These are phyloP conservation scores for Sugiyamaella pinicola DNA, from an alignment of 1,139 yeast species.

Conservation along the genomic window DNA sequence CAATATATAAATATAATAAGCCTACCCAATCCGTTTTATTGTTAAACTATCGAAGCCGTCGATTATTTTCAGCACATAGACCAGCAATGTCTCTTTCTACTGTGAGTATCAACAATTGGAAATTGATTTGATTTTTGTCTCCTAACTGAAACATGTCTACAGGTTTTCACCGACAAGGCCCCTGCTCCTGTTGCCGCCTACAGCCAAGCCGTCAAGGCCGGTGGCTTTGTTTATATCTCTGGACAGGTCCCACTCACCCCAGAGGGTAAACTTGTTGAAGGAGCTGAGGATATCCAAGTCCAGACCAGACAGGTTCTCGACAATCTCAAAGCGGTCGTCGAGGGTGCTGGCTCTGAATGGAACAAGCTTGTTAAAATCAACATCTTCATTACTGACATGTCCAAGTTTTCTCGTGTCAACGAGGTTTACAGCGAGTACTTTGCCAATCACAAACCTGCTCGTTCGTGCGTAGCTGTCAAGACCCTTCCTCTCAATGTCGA, in stretches of 20 bases:
- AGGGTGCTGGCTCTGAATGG: conserved; percentile 80
- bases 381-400: conserved; percentile 86
- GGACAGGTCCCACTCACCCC: conserved; percentile 94
- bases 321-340: conserved; percentile 73
- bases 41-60: neutral
- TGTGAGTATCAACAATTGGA: conserved; percentile 3
- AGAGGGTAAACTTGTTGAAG: conserved; percentile 71
- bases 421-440: conserved; percentile 81
- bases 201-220: conserved; percentile 87
- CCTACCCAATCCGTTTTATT: neutral
- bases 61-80: neutral
- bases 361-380: conserved; percentile 83
- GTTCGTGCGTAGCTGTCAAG: conserved; percentile 93
- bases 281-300: conserved; percentile 62
- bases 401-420: conserved; percentile 78
- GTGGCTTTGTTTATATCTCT: conserved; percentile 74
- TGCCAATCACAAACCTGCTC: conserved; percentile 83
- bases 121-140: neutral
- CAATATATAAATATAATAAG: neutral
- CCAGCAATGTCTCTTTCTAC: conserved; percentile 15
- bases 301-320: conserved; percentile 84
- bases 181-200: conserved; percentile 97
- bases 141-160: neutral
- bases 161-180: conserved; percentile 60
- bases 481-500: conserved; percentile 82